phyloP scores from a whole-genome alignment of 306 rosid species.

The Lathyrus aphaca region DNA sequence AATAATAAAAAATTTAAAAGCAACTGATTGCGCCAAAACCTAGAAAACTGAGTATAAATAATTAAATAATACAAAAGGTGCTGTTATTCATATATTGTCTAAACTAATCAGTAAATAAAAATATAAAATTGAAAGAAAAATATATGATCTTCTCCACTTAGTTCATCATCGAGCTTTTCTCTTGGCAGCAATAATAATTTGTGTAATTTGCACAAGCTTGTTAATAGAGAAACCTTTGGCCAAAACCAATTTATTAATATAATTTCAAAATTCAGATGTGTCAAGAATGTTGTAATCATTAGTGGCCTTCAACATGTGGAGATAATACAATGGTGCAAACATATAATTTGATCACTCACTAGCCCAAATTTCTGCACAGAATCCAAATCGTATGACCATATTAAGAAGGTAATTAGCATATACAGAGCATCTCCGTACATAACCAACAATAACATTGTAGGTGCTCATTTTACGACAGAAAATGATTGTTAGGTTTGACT shows the following conservation, averaged over 20 bases:
- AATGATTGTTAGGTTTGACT: too few relatives aligned
- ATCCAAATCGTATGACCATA: too few relatives aligned
- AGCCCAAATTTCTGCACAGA: too few relatives aligned
- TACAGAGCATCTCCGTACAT: too few relatives aligned
- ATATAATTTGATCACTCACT: too few relatives aligned
- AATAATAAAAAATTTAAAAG: not conserved
- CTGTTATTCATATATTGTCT: not conserved
- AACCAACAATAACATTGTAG: too few relatives aligned
- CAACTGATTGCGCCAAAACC: constrained; percentile 4
- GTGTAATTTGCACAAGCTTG: not conserved
- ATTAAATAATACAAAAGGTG: constrained; percentile 1
- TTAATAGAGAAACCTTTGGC: constrained; percentile 1
- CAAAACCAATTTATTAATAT: not conserved
- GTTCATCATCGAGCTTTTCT: constrained; percentile 1
- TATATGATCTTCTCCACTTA: constrained; percentile 4
- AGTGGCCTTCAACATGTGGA: not conserved
- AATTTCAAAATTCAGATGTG: constrained; percentile 6
- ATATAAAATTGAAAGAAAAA: not conserved
- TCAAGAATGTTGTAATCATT: not conserved
- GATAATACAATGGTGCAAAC: too few relatives aligned
- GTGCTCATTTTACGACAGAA: too few relatives aligned
- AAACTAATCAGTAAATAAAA: not conserved
- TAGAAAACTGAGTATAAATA: constrained; percentile 3
- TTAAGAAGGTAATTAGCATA: too few relatives aligned
- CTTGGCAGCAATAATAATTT: not conserved